Evolutionary conservation across 495 filamentous ascomycete species (phyloP), one percentile per base, ranked within the genome.

Genomic region (Hypoxylon crocopeplum): DNA sequence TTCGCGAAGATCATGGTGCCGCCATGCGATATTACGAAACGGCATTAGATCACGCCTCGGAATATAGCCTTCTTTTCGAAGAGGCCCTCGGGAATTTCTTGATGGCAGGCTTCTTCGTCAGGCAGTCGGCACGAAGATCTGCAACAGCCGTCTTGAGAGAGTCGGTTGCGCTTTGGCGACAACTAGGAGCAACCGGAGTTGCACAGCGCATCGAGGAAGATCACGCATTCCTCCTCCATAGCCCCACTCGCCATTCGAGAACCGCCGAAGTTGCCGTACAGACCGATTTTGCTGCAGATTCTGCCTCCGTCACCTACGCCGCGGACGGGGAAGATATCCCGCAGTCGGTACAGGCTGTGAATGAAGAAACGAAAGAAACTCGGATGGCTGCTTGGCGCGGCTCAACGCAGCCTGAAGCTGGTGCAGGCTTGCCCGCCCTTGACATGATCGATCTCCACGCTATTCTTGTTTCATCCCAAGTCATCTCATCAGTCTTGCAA

Each of bases 371-470:
- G 12, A 81, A 80, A 46, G 84, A 82, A 37, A 87, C 87, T 62
- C 76, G 87, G 30, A 88, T 88, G 67, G 73, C 82, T 25, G 84
- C 80, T 19, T 90, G 88, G 88, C 73, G 79, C 56, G 78, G 79
- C 15, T 74, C 72, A 34, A 80, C 69, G 60, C 71, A 72, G 50
- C 69, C 76, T 8, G 79, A 77, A 46, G 73, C 75, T 11, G 79
- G 77, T 4, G 77, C 69, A 21, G 80, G 82, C 3, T 65, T 85
- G 48, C 82, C 81, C 67, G 74, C 75, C 36, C 77, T 84, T 54
- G 92, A 97, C 71, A 92, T 95, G 73, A 90, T 96, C 47, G 92
- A 96, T 69, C 70, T 96, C 47, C 86, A 90, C 38, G 91, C 88
- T 33, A 96, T 97, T 46, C 80, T 97, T 7, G 86, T 92, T 64